Evolutionary conservation across 441 rosid genomes (phyloP), one percentile per base, ranked within the genome.

Genomic region (Gossypium aridum): DNA sequence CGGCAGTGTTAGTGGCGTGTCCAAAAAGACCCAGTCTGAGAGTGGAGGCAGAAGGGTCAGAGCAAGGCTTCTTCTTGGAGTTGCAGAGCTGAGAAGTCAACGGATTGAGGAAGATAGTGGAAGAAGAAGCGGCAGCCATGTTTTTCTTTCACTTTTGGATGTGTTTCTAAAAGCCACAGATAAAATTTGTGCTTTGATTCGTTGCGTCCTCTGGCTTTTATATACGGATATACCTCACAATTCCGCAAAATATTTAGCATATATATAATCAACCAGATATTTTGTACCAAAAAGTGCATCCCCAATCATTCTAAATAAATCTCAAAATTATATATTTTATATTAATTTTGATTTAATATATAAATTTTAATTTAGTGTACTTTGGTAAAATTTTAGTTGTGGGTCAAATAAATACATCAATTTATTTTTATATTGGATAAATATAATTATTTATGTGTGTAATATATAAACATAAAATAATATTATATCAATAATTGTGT

Each of bases 11-110:
- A 37, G 54, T 16, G 76, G 70, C 2, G 75, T 77, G 83, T 61
- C 76, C 79, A 54, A 70, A 71, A 7, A 67, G 47, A 39, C 81
- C 76, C 47, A 67, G 56, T 39, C 74, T 80, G 76, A 77, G 72
- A 75, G 73, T n/a, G 67, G 9, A 26, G 62, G 79, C 67, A 60
- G 72, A 70, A 6, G 81, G 70, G 67, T 75, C 76, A 3, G 83
- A 57, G 2, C 76, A 79, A 56, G 37, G 59, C 20, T 79, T 79
- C 59, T 78, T 77, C 4, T 55, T 84, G 60, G 84, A 65, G 59
- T 78, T 80, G 70, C 80, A 76, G 77, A 76, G 68, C 49, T 75
- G 74, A 76, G 84, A 79, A 81, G 83, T 82, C 89, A 85, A 78
- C 53, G 87, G 81, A 79, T 85, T 84, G 75, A 75, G 66, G 54